Evolutionary conservation across 768 basidiomycete genomes (phyloP).

Genomic region (Rhodotorula kratochvilovae): DNA sequence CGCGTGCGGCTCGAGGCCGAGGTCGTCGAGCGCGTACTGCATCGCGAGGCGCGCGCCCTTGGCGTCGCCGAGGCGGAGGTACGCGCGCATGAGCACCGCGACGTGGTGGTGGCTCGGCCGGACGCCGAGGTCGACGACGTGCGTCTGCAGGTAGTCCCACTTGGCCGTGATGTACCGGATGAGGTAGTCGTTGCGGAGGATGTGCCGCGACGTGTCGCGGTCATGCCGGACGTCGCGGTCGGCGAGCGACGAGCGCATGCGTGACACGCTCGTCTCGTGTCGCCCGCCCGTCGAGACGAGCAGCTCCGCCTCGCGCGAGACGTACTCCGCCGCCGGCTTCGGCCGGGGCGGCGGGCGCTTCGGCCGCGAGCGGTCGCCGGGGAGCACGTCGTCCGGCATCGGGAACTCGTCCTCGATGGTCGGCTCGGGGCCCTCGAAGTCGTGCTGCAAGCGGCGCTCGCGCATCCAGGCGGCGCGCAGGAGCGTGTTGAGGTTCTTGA

Average conservation of each 20-base stretch:
- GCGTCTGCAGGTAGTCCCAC: slow-evolving; percentile 38
- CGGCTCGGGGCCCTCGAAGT: not conserved
- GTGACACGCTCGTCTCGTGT: not conserved
- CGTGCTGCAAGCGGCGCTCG: slow-evolving; percentile 13
- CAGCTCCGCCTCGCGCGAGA: slow-evolving; percentile 7
- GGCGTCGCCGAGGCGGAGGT: slow-evolving; percentile 59
- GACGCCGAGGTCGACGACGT: slow-evolving; percentile 64
- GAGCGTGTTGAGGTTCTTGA: slow-evolving; percentile 19
- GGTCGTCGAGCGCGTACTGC: slow-evolving; percentile 52
- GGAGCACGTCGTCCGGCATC: not conserved
- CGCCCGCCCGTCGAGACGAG: not conserved
- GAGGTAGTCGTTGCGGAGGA: slow-evolving; percentile 52
- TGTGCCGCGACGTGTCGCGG: slow-evolving; percentile 39
- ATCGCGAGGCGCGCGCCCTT: slow-evolving; percentile 58
- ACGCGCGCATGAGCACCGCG: slow-evolving; percentile 71
- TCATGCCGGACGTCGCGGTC: slow-evolving; percentile 1
- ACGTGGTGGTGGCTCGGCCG: slow-evolving; percentile 70
- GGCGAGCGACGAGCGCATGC: slow-evolving; percentile 20
- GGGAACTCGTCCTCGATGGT: slow-evolving; percentile 24
- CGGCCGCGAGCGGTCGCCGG: not conserved
- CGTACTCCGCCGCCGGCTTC: not conserved
- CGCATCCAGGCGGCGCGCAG: slow-evolving; percentile 29
- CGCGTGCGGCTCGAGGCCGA: slow-evolving; percentile 58
- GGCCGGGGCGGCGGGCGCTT: not conserved
- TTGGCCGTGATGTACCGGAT: slow-evolving; percentile 30